Base-by-base conservation (phyloP, 805 yeast species). In the Candida andamanensis region DNA sequence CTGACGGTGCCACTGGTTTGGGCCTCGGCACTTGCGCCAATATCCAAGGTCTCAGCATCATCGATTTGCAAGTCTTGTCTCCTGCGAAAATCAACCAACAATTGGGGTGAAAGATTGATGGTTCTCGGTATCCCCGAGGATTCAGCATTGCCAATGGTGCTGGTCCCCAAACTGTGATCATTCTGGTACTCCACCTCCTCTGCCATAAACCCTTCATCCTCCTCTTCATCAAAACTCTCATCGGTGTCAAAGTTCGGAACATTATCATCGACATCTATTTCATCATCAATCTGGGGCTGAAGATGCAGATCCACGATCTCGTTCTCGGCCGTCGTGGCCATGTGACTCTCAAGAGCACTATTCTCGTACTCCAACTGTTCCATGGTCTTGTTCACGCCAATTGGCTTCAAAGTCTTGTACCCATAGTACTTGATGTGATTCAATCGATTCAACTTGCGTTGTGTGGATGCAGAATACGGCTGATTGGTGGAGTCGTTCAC, bases 141-240 rank as follows among this genome's bases (percentile, higher is more conserved):
- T 8, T 8, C 11, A 11, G 22, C 22, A 19, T 19, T 19, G 15
- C 26, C 15, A 6, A 34, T 46, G 47, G 19, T 46, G 42, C 35
- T 41, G 39, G 17, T 52, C 28, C 29, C 56, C 39, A 35, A 19
- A 20, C 34, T 28, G 40, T 63, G 69, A 38, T 63, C 70, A 29
- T 58, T 52, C 40, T 63, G 70, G 36, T 66, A 64, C 36, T 66
- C 71, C 8, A 64, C 71, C 17, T 66, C 72, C 23, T 60, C 68
- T 2, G 71, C 72, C 71, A 66, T 65, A 35, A 64, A 66, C 5
- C 67, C 71, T 30, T 65, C 71, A 29, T 60, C 64, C 5, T 52
- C 54, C n/a, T 20, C 9, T 11, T 18, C n/a, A 14, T 36, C 49
- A 18, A 40, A 45, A 5, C 42, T 46, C 14, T 37, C 35, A 26